Base-by-base conservation (phyloP, 371 early-diverging fungal species). In the Mortierella sp. region DNA sequence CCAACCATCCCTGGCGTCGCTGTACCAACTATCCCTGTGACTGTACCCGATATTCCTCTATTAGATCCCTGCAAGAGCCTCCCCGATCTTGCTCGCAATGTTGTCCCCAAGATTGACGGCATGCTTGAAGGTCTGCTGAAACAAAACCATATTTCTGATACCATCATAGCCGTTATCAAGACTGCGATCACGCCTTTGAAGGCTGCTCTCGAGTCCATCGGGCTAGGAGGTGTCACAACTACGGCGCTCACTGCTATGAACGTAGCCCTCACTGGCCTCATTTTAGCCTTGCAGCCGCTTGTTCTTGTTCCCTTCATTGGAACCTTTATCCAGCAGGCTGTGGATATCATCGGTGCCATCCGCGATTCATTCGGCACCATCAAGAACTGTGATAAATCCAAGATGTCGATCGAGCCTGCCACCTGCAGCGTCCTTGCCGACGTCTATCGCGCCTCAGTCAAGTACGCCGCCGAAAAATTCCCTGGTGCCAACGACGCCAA, bases 381-480 rank as follows among this genome's bases (percentile, higher is more conserved):
- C 42, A 19, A 38, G 24, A 16, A 26, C 47, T 31, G 75, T 19
- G 8, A 28, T 28, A 31, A 24, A 6, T 70, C 45, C 57, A 71
- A 47, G 57, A n/a, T 55, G 8, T 47, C n/a, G 19, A 28, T 73
- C 52, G 50, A 52, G 26, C 44, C 50, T 7, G 45, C 42, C 14
- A 34, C 34, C 0, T 82, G 83, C 34, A 55, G 44, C 21, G 9
- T 9, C 16, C 26, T 82, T 21, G 79, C 83, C 11, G 74, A 73
- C 48, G 11, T 83, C 21, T 83, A 83, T 48, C 83, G 80, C 21
- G 13, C 26, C 16, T 26, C 52, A 31, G 68, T 79, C 26, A 70
- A 57, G 31, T 70, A 65, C 19, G 60, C 79, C 26, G 26, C 65
- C 38, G 68, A 78, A 72, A 50, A n/a, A 5, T 65, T 26, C 57